phyloP scores from a whole-genome alignment of 108 stramenopile genomes.

The Fistulifera pelliculosa region DNA sequence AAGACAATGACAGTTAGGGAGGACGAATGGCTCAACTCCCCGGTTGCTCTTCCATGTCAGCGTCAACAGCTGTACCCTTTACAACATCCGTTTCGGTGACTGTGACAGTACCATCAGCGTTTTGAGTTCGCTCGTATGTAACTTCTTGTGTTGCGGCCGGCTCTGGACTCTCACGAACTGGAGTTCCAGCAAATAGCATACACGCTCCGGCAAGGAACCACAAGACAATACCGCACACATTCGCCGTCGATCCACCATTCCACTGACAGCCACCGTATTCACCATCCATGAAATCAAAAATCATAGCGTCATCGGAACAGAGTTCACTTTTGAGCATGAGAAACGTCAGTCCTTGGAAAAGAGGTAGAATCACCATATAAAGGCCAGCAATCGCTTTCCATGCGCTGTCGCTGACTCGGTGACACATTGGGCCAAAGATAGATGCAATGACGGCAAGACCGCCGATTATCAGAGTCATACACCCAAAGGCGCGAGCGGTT shows the following conservation, averaged over 20 bases:
- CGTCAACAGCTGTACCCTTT: neutral
- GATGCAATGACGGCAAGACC: neutral
- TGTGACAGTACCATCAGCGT: conserved; percentile 1
- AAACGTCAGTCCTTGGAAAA: conserved; percentile 26
- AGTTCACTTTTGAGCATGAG: conserved; percentile 9
- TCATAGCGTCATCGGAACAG: conserved; percentile 17
- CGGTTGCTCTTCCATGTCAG: neutral
- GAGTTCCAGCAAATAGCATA: conserved; percentile 9
- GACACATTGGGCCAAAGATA: neutral
- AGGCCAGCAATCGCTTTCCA: conserved; percentile 3
- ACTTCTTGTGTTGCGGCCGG: conserved; percentile 11
- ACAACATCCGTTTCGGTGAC: conserved; percentile 3
- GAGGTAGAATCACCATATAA: conserved; percentile 14
- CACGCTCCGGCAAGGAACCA: conserved; percentile 13
- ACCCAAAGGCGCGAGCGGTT: conserved; percentile 2
- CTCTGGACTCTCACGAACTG: neutral
- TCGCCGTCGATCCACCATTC: conserved; percentile 9
- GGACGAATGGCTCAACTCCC: too few relatives aligned
- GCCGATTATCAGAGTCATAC: neutral
- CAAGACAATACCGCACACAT: conserved; percentile 7
- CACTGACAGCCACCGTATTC: conserved; percentile 1
- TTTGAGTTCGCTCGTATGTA: conserved; percentile 8
- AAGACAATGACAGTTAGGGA: too few relatives aligned
- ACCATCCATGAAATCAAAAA: too few relatives aligned
- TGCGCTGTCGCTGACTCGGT: neutral